A percentile compares a stretch with the other conserved stretches of the same genome.
Evolutionary conservation across 352 stramenopile species (phyloP).

Genomic region (Albugo candida): DNA sequence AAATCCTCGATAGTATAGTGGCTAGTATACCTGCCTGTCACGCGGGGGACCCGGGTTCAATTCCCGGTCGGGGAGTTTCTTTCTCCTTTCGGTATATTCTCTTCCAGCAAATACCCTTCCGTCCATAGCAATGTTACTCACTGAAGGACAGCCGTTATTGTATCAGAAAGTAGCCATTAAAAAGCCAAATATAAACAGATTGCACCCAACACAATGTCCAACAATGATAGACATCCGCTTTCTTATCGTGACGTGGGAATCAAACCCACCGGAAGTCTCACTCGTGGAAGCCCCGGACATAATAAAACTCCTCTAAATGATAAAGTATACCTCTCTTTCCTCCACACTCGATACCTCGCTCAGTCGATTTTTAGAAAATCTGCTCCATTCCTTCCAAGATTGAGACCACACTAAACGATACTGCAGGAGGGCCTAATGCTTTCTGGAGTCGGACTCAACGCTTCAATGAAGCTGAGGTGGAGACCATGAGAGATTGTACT

Average conservation of each 20-base stretch:
- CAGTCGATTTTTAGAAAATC: constrained; percentile 14
- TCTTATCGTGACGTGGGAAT: background rate
- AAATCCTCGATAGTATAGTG: too few species aligned
- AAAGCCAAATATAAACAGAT: too few species aligned
- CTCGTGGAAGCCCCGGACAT: background rate
- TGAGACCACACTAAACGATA: constrained; percentile 45
- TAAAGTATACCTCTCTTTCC: background rate
- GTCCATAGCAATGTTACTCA: too few species aligned
- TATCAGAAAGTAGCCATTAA: too few species aligned
- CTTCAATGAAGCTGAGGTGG: constrained; percentile 32
- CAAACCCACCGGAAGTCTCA: background rate
- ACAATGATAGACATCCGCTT: background rate
- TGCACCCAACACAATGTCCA: too few species aligned
- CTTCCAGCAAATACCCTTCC: too few species aligned
- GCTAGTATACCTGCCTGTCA: too few species aligned
- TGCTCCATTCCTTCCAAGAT: constrained; percentile 66
- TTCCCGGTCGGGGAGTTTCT: too few species aligned
- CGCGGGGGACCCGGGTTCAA: too few species aligned
- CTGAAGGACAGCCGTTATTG: too few species aligned
- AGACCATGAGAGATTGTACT: background rate
- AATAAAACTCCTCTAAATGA: background rate
- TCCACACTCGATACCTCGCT: background rate
- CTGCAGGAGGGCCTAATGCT: constrained; percentile 31
- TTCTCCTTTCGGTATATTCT: too few species aligned
- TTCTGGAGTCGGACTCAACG: constrained; percentile 47